phyloP scores from a whole-genome alignment of 2,329 filamentous ascomycete genomes.

The Colletotrichum chlorophyti region DNA sequence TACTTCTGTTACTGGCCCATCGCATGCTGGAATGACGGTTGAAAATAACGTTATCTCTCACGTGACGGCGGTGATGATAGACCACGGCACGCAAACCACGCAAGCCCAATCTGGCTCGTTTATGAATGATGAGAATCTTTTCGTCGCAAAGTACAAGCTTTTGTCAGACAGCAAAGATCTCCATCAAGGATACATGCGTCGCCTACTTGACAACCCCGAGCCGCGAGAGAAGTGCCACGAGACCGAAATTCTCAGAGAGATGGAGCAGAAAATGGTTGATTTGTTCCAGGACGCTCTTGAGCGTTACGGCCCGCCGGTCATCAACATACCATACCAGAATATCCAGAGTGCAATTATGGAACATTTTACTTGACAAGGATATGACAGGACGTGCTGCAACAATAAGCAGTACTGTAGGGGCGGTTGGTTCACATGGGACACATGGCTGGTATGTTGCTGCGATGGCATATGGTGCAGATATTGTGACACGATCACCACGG shows the following conservation, averaged over 20 bases:
- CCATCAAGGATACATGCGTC: neutral
- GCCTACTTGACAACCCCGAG: neutral
- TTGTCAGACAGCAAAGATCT: conserved; percentile 3
- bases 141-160: conserved; percentile 4
- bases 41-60: too few species aligned
- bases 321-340: conserved; percentile 6
- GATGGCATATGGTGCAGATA: neutral
- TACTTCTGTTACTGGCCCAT: too few species aligned
- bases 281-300: conserved; percentile 6
- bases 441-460: neutral
- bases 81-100: neutral
- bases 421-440: neutral
- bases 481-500: neutral
- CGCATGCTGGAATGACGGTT: neutral
- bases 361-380: neutral
- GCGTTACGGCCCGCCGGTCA: neutral
- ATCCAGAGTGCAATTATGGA: neutral
- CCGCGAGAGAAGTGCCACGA: neutral
- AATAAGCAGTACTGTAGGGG: too few species aligned
- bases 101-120: neutral
- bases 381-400: too few species aligned
- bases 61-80: neutral
- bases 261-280: neutral
- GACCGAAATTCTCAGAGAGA: neutral
- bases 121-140: neutral